Conservation (phyloP, 331 rosid genomes). For the Acacia concinna region DNA sequence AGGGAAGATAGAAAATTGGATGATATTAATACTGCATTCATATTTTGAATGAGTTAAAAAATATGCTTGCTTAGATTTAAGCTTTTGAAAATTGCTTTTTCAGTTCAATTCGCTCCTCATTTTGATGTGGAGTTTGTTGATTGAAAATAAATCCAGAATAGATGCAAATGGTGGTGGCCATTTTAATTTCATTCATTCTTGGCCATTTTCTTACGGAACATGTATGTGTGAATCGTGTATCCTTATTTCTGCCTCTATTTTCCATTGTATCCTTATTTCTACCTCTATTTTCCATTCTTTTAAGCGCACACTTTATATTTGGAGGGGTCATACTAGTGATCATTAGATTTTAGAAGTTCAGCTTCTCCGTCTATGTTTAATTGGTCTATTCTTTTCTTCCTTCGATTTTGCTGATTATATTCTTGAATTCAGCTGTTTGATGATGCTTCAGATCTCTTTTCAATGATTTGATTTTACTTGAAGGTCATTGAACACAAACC, state of each 20-base stretch:
- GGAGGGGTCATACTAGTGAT: not conserved
- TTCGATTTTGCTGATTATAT: slow-evolving; percentile 19
- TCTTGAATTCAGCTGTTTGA: slow-evolving; percentile 30
- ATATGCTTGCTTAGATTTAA: not conserved
- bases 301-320: not conserved
- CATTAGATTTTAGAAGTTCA: not conserved
- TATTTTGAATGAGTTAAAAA: not conserved
- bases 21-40: not conserved
- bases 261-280: slow-evolving; percentile 21
- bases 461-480: slow-evolving; percentile 41
- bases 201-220: slow-evolving; percentile 14
- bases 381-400: slow-evolving; percentile 3
- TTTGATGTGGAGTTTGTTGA: not conserved
- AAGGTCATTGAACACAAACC: slow-evolving; percentile 99
- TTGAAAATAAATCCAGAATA: not conserved
- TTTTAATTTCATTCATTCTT: slow-evolving; percentile 15
- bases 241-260: slow-evolving; percentile 20
- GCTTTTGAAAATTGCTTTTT: slow-evolving; percentile 17
- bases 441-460: slow-evolving; percentile 28
- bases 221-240: not conserved
- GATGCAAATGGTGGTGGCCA: slow-evolving; percentile 29
- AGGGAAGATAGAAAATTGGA: slow-evolving; percentile 1
- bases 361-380: not conserved
- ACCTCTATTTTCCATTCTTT: slow-evolving; percentile 8
- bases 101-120: not conserved